Percentiles rank a stretch among this genome's conserved stretches.
phyloP scores from a whole-genome alignment of 2,329 filamentous ascomycete genomes.

The Penicillium glabrum region DNA sequence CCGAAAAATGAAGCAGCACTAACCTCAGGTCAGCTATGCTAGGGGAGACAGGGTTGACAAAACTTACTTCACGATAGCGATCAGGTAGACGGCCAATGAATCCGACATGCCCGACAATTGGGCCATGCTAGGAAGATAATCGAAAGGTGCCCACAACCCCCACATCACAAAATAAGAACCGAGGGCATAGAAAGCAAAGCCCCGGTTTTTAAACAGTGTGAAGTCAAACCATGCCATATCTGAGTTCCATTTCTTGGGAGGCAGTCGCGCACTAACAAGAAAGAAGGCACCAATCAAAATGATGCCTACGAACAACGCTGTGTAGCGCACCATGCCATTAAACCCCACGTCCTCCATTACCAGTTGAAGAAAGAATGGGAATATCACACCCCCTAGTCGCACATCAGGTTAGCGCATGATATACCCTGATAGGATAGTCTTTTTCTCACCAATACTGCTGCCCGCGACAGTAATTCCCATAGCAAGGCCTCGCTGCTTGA shows the following conservation, averaged over 20 bases:
- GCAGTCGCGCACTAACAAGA: neutral
- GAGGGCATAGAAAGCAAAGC: constrained; percentile 16
- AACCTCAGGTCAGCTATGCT: neutral
- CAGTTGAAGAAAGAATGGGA: neutral
- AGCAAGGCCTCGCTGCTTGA: constrained; percentile 2
- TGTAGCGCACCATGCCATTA: neutral
- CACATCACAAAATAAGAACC: constrained; percentile 29
- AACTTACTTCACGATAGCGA: neutral
- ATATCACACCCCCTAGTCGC: neutral
- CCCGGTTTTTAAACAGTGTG: neutral
- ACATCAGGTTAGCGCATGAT: neutral
- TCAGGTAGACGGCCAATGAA: neutral
- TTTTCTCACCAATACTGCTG: neutral
- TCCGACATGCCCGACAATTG: constrained; percentile 2
- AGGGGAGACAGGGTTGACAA: neutral
- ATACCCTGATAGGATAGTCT: neutral
- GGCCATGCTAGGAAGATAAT: constrained; percentile 23
- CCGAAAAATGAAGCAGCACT: constrained; percentile 1
- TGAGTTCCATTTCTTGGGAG: neutral
- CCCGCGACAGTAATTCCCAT: constrained; percentile 1
- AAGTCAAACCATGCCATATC: neutral
- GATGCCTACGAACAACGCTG: neutral
- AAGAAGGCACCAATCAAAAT: neutral
- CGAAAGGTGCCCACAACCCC: constrained; percentile 27
- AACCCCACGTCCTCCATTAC: neutral